Base-by-base conservation (phyloP, 495 filamentous ascomycete genomes). In the Penicillium roqueforti region DNA sequence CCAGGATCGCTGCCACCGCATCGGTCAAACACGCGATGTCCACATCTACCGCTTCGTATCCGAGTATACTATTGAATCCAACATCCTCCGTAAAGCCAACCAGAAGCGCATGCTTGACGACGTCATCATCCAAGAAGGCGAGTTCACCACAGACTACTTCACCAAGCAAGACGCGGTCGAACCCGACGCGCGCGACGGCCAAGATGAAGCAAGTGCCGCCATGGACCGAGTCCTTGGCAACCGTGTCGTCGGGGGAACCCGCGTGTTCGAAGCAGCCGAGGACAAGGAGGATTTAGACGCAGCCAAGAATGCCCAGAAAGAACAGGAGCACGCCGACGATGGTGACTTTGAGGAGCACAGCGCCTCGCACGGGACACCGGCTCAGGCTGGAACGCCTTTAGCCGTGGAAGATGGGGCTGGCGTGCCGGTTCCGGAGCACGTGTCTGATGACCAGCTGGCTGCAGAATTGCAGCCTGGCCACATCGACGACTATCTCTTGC, bases 51-150 rank as follows among this genome's bases (percentile, higher is more conserved):
- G 93, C 6, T 87, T 99, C 37, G 92, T 99, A 25, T 92, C 87
- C 19, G 95, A 99, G 72, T 89, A 96, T 68, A 99, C 95, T 1
- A 97, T 99, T 51, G 95, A 99, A 69, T 93, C 91, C 59, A 99
- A 99, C 67, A 99, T 99, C 51, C 80, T 99, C 20, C 89, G 91
- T 50, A 97, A 97, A 63, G 87, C 89, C 13, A 90, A 92, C 54
- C 95, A 99, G 67, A 99, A 99, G 73, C 87, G 92, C 53, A 91
- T 97, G 87, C 76, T 99, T 0, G 95, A 99, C 61, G 92, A 97
- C 61, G 88, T 97, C 23, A 91, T 99, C 51, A 99, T 99, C 60
- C 95, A 99, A 67, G 92, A 97, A 68, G 95, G 95, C 44, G 91
- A 92, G 60, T 99, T 99, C 71, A 99, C 91, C 1, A 99, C 95